Base-by-base conservation (phyloP, 164 flowering plant species). In the Magnolia kwangsiensis region DNA sequence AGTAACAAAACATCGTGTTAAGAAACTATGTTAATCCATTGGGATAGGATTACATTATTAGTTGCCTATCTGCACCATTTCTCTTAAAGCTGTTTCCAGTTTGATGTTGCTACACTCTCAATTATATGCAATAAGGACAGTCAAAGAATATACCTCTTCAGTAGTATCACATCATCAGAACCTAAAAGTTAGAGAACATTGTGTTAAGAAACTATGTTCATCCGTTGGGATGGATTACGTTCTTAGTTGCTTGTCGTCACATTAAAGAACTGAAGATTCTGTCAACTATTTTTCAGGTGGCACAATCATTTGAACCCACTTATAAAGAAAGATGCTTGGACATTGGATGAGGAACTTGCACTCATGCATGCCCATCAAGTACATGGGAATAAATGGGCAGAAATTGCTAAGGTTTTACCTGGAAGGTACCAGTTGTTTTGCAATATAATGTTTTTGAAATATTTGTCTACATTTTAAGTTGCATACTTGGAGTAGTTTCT, bases 361-460 rank as follows among this genome's bases (percentile, higher is more conserved):
- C 86, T 96, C 72, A 84, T 96, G 88, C 83, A 88, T 75, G 97
- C 97, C 67, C 98, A 94, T 76, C 81, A 79, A 69, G 37, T 75
- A 45, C 76, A 91, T 85, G 99, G 99, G 74, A 96, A 96, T 82
- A 94, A 87, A 83, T 96, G 99, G 98, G 98, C 99, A 79, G 98
- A 94, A 87, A 92, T 96, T 64, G 98, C 99, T 16, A 94, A 88
- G 83, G 87, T 87, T 70, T 82, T 96, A 78, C 97, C 97, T 73
- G 99, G 99, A 82, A 96, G 99, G 99, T 96, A 88, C 14, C 51
- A 11, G 59, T 74, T 45, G 63, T 63, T 8, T 9, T 55, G 61
- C 21, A 18, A 66, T 55, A 20, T 27, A 49, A 64, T 72, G 20
- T 49, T 18, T 55, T 70, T 5, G 19, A 29, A 49, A 70, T 50